Evolutionary conservation across 2,329 filamentous ascomycete species (phyloP).

Genomic region (Pezicula radicicola): DNA sequence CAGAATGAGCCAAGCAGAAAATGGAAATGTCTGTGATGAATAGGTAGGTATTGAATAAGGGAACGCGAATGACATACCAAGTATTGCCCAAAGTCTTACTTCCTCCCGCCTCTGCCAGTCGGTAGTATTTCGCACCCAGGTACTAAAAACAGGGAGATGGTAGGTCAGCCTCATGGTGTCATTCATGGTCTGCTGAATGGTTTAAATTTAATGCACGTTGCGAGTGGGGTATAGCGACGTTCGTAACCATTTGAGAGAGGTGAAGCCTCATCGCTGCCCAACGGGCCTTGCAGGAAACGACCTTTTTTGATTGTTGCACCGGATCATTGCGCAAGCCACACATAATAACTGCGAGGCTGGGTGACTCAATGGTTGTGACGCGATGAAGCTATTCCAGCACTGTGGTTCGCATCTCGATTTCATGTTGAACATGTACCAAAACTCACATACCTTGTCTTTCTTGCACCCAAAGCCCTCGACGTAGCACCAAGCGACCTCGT

Average conservation of each 20-base stretch:
- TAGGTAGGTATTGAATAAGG: neutral
- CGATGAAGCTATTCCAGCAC: slow-evolving; percentile 22
- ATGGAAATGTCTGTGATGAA: neutral
- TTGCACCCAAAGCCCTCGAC: slow-evolving; percentile 94
- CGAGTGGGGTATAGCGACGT: slow-evolving; percentile 12
- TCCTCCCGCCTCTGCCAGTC: slow-evolving; percentile 83
- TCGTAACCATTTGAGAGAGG: neutral
- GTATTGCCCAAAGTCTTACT: slow-evolving; percentile 90
- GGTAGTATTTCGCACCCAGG: slow-evolving; percentile 84
- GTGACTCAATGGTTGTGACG: slow-evolving; percentile 13
- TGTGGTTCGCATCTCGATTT: slow-evolving; percentile 5
- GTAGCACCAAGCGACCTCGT: slow-evolving; percentile 95
- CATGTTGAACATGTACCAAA: slow-evolving; percentile 1
- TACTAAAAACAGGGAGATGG: slow-evolving; percentile 48
- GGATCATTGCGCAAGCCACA: slow-evolving; percentile 23
- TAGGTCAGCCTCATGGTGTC: slow-evolving; percentile 43
- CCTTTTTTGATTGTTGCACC: neutral
- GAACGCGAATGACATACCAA: slow-evolving; percentile 67
- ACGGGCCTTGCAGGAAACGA: slow-evolving; percentile 4
- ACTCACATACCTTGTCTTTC: slow-evolving; percentile 87
- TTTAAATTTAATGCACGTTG: slow-evolving; percentile 2
- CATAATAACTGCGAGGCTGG: slow-evolving; percentile 17
- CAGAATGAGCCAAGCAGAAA: neutral
- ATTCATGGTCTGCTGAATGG: slow-evolving; percentile 14
- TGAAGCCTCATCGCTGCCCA: slow-evolving; percentile 43